phyloP scores from a whole-genome alignment of 345 rosid genomes.

The Angophora floribunda region DNA sequence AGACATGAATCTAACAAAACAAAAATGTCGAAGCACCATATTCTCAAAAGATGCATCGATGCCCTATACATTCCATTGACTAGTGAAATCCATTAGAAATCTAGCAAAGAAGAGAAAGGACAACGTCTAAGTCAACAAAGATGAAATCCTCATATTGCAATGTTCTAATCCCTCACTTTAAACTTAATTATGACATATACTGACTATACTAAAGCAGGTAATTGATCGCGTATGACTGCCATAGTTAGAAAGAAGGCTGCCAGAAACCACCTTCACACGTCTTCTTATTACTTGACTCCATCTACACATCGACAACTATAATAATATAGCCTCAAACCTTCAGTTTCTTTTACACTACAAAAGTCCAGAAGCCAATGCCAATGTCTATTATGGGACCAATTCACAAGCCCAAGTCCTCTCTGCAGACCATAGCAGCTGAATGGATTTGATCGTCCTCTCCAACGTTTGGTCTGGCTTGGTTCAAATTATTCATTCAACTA shows the following conservation, averaged over 20 bases:
- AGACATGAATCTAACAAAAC: not conserved
- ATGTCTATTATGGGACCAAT: not conserved
- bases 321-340: not conserved
- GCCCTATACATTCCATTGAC: not conserved
- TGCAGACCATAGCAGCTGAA: not conserved
- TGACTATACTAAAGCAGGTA: not conserved
- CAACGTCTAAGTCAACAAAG: not conserved
- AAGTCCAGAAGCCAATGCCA: not conserved
- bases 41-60: not conserved
- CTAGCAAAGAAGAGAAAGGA: not conserved
- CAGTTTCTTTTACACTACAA: not conserved
- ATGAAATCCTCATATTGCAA: not conserved
- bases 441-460: not conserved
- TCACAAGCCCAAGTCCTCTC: not conserved
- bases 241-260: not conserved
- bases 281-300: not conserved
- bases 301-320: not conserved
- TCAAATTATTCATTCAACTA: not conserved
- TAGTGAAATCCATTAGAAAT: not conserved
- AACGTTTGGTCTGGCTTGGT: not conserved
- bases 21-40: not conserved
- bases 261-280: not conserved
- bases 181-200: not conserved
- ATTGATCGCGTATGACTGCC: not conserved
- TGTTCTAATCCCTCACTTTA: not conserved